Percentiles rank a stretch among this genome's conserved stretches.
These are phyloP conservation scores for Carex kokanica DNA, from an alignment of 176 grass and related monocot genomes.

Conservation along the genomic window DNA sequence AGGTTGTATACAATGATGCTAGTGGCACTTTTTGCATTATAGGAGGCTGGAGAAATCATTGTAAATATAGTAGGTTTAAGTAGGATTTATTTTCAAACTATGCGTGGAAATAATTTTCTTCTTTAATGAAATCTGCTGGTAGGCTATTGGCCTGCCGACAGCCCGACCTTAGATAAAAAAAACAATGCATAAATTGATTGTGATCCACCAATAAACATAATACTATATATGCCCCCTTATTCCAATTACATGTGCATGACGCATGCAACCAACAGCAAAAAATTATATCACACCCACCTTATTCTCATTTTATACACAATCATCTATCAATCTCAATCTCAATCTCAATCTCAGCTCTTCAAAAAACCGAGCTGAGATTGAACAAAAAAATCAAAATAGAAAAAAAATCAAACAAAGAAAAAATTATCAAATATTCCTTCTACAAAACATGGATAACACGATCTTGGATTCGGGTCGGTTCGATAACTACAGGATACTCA, in stretches of 20 bases:
- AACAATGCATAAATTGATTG: background rate
- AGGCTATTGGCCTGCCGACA: too few relatives aligned
- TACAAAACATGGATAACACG: conserved; percentile 48
- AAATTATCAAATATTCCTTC: conserved; percentile 22
- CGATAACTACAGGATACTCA: background rate
- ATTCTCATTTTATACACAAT: background rate
- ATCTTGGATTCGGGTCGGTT: conserved; percentile 10
- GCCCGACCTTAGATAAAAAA: too few relatives aligned
- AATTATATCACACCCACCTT: conserved; percentile 11
- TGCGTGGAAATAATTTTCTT: too few relatives aligned
- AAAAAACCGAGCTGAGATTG: conserved; percentile 53
- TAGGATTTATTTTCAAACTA: too few relatives aligned
- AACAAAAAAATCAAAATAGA: conserved; percentile 29
- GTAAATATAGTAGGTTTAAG: too few relatives aligned
- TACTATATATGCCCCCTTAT: background rate
- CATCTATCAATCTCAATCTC: conserved; percentile 22
- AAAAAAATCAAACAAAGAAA: background rate
- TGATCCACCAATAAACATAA: background rate
- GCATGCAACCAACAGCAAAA: background rate
- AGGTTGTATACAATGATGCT: too few relatives aligned
- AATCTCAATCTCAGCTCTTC: conserved; percentile 37
- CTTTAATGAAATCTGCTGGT: too few relatives aligned
- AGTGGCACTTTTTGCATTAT: too few relatives aligned
- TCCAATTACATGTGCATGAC: conserved; percentile 10
- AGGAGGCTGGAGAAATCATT: too few relatives aligned